phyloP scores from a whole-genome alignment of 305 asterid genomes.

The Fraxinus sp. region DNA sequence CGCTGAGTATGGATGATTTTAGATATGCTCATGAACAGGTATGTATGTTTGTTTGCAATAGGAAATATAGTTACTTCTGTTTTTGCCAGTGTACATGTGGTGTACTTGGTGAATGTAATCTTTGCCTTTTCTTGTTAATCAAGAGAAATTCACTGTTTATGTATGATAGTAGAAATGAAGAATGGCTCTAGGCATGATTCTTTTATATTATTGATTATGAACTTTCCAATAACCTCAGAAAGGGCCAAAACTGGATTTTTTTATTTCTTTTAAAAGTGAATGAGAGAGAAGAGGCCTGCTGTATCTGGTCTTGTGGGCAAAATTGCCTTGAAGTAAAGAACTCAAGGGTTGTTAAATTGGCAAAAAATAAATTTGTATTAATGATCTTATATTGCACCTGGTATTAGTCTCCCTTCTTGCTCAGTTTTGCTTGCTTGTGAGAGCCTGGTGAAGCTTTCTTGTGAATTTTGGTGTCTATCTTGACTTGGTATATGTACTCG shows the following conservation, averaged over 20 bases:
- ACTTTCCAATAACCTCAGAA: constrained; percentile 17
- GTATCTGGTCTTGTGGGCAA: neutral
- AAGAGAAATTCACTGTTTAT: constrained; percentile 12
- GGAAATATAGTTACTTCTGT: neutral
- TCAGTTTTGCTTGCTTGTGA: neutral
- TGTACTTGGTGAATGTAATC: neutral
- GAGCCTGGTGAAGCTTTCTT: neutral
- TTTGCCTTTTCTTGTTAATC: neutral
- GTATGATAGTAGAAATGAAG: neutral
- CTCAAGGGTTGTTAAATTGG: neutral
- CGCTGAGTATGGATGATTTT: constrained; percentile 67
- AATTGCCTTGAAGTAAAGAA: neutral
- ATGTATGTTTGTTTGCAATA: neutral
- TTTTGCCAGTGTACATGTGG: neutral
- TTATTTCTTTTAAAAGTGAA: neutral
- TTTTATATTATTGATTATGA: neutral
- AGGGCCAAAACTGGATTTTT: neutral
- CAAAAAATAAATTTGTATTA: neutral
- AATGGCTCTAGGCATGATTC: neutral
- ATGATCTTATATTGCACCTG: neutral
- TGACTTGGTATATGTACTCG: neutral
- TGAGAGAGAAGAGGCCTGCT: neutral
- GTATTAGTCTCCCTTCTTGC: neutral
- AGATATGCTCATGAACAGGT: constrained; percentile 80
- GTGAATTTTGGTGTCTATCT: neutral